Percentiles rank a stretch among this genome's conserved stretches.
Conservation (phyloP, 345 rosid species). For the Turritis glabra region DNA sequence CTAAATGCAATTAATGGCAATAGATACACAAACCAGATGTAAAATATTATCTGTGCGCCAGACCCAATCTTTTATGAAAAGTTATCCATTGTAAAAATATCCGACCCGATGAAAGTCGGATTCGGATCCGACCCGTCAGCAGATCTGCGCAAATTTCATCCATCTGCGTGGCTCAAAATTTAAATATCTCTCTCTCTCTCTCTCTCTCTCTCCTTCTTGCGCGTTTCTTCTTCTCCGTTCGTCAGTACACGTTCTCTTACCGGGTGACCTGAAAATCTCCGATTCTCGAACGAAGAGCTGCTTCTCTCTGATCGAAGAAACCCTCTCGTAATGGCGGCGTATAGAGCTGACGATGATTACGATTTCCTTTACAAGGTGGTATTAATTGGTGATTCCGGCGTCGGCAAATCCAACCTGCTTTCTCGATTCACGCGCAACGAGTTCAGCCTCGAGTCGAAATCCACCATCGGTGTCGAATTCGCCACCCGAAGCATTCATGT, state of each 20-base stretch:
- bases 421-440: slow-evolving; percentile 79
- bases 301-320: slow-evolving; percentile 14
- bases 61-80: no score
- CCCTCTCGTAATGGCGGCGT: slow-evolving; percentile 51
- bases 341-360: slow-evolving; percentile 84
- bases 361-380: slow-evolving; percentile 81
- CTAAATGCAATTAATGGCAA: no score
- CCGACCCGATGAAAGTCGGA: slow-evolving; percentile 10
- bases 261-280: slow-evolving; percentile 1
- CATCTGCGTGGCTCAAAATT: background rate
- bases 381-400: slow-evolving; percentile 80
- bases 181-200: background rate
- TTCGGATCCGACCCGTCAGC: background rate
- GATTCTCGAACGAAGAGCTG: background rate
- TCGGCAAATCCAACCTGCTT: slow-evolving; percentile 75
- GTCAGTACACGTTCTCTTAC: slow-evolving; percentile 5
- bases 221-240: slow-evolving; percentile 7
- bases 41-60: no score
- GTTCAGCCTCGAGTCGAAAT: slow-evolving; percentile 82
- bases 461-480: slow-evolving; percentile 85
- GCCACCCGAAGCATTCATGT: slow-evolving; percentile 78
- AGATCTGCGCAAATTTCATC: background rate
- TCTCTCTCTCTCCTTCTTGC: slow-evolving; percentile 4
- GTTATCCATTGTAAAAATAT: background rate
- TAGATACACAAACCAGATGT: no score